Evolutionary conservation across 805 yeast species (phyloP), one percentile per base, ranked within the genome.

Genomic region (Teunomyces panamensis): DNA sequence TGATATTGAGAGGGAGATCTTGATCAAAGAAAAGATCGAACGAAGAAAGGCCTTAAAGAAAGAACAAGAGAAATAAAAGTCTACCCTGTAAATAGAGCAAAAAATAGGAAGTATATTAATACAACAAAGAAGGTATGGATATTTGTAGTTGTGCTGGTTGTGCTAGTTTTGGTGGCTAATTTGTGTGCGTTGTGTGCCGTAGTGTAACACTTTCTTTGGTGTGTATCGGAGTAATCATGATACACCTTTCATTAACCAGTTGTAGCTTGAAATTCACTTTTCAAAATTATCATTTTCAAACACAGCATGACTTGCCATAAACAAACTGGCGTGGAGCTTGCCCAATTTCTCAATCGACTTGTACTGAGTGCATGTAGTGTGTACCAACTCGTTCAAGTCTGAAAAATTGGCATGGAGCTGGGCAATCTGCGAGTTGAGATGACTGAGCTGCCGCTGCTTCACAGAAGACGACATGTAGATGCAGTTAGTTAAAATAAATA

Each of bases 1-100:
- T 48, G 96, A 89, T 62, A 73, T 70, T 39, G 88, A 87, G 60
- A 73, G 89, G 54, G 89, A 85, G 56, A 66, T 77, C 44, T 72
- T 81, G 51, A 82, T 89, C 34, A 65, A 75, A 46, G 81, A 81
- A 55, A 88, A 87, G 71, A 65, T 50, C 64, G 62, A 50, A 51
- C 66, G 49, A 69, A 71, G 58, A 58, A 61, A 56, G 44, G 42
- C 47, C 34, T 41, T 52, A 47, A 49, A 54, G 39, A 56, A 56
- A 32, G 46, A 49, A 33, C 24, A 39, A 37, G n/a, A 32, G 35
- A 13, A 26, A 42, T 11, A n/a, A 16, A 24, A 42, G 30, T 11
- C 29, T 7, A 29, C 46, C 17, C 6, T 43, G 42, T 29, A 44
- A 44, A 35, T 27, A 44, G 43, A 24, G 16, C 14, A 41, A 16